A percentile compares a stretch with the other conserved stretches of the same genome.
Evolutionary conservation across 2,329 filamentous ascomycete genomes (phyloP).

Genomic region (Xylariaceae sp.): DNA sequence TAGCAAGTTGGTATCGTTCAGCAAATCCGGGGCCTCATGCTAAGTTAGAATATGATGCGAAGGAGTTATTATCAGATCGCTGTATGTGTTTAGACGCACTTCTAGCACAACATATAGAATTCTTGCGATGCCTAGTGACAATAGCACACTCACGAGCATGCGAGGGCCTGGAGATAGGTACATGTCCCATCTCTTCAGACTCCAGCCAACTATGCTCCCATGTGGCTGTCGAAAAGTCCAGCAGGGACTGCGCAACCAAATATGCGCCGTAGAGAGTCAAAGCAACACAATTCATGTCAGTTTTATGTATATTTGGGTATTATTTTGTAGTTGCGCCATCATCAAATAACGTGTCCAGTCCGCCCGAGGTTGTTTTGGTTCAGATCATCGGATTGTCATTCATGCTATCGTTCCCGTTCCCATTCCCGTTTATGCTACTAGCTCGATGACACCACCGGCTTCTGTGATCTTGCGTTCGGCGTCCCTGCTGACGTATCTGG

Average conservation of each 20-base stretch:
- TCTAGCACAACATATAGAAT: not conserved
- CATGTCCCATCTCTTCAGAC: not conserved
- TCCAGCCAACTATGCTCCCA: not conserved
- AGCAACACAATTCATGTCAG: conserved; percentile 15
- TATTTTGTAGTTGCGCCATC: conserved; percentile 25
- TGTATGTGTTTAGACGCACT: not conserved
- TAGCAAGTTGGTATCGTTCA: no score
- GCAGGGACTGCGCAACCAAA: not conserved
- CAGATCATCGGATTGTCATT: conserved; percentile 27
- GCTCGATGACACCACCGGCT: conserved; percentile 74
- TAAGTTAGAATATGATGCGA: no score
- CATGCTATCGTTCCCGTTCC: conserved; percentile 29
- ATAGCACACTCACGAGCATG: not conserved
- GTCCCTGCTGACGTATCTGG: conserved; percentile 92
- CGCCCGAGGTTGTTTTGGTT: conserved; percentile 18
- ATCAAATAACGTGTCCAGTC: conserved; percentile 20
- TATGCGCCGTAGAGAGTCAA: not conserved
- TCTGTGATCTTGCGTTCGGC: conserved; percentile 99
- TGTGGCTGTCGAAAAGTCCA: not conserved
- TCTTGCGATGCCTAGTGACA: not conserved
- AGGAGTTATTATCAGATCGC: not conserved
- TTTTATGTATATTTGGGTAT: conserved; percentile 18
- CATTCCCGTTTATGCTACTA: conserved; percentile 30
- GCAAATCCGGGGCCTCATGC: no score
- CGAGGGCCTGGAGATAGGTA: not conserved